Base-by-base conservation (phyloP, 768 basidiomycete species). In the Leccinum longicurvipes region DNA sequence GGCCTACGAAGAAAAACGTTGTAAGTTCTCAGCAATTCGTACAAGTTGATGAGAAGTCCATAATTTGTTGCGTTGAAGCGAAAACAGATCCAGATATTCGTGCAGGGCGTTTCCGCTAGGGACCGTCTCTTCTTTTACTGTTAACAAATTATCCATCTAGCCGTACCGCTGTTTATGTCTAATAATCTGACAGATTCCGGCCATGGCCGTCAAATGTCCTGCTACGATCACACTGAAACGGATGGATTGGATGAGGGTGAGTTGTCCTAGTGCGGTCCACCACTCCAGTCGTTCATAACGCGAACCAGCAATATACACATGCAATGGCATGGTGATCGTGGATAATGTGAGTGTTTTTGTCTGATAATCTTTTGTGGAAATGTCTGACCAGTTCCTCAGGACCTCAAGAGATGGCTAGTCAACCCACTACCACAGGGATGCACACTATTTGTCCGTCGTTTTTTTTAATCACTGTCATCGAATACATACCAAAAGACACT, bases 101-200 rank as follows among this genome's bases (percentile, higher is more conserved):
- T 82, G 0, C 57, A 67, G 28, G 79, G 67, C 32, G 78, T 77
- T 9, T 66, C 72, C 17, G 57, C 76, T 3, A 79, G 79, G 0
- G 84, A 84, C 56, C 76, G 66, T 2, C 79, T 82, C 59, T 80
- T 84, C 57, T 83, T 85, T 54, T 82, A 82, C 44, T 85, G 83
- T 84, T 51, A 54, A 77, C 19, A 4, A 15, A 12, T 1, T 24
- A 41, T 2, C 27, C 25, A 5, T 14, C 1, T 21, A 7, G 5
- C 3, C 5, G 17, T 19, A 7, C 23, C 17, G 31, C 21, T 2
- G 6, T 17, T 56, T 27, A 62, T 15, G 28, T 25, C 23, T 3
- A 14, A 12, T 19, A 6, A n/a, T 27, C 34, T n/a, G 25, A 51
- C 55, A 79, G 78, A 79, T 60, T 77, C 82, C 0, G 83, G 83